A percentile compares a stretch with the other conserved stretches of the same genome.
Evolutionary conservation across 176 grass and related monocot genomes (phyloP).

Genomic region (Aegilops tauschii): DNA sequence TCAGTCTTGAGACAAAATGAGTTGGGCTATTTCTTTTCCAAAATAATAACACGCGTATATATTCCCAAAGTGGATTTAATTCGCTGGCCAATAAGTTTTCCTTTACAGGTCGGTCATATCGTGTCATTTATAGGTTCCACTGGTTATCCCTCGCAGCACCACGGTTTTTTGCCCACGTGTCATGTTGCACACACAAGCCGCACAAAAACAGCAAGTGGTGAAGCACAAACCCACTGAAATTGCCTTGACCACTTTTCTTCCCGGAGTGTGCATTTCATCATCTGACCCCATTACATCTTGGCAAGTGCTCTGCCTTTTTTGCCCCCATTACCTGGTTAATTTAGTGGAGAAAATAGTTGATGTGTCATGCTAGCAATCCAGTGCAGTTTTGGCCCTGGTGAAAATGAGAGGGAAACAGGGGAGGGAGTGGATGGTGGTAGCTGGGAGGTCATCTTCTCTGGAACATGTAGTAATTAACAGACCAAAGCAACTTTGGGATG

Average conservation of each 20-base stretch:
- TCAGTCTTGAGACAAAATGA: neutral
- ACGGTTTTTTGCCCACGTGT: constrained; percentile 10
- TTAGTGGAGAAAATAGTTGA: constrained; percentile 1
- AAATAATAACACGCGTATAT: neutral
- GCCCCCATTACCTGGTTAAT: neutral
- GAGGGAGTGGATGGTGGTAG: constrained; percentile 29
- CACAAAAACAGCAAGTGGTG: constrained; percentile 36
- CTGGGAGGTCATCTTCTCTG: constrained; percentile 34
- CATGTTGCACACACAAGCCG: constrained; percentile 12
- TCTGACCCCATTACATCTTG: constrained; percentile 30
- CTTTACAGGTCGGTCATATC: neutral
- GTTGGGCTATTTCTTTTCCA: neutral
- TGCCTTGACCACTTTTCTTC: constrained; percentile 31
- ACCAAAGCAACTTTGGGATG: constrained; percentile 29
- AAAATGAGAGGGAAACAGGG: constrained; percentile 3
- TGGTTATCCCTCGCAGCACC: neutral
- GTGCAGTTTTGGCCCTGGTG: constrained; percentile 11
- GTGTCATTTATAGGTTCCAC: neutral
- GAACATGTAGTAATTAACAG: constrained; percentile 19
- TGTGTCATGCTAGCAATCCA: constrained; percentile 29
- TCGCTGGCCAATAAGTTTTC: neutral
- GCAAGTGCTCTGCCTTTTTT: constrained; percentile 30
- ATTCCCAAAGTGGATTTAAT: constrained; percentile 30
- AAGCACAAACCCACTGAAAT: constrained; percentile 36
- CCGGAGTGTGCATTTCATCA: constrained; percentile 33